Conservation (phyloP, 768 basidiomycete genomes). For the Lactifluus rugatus region DNA sequence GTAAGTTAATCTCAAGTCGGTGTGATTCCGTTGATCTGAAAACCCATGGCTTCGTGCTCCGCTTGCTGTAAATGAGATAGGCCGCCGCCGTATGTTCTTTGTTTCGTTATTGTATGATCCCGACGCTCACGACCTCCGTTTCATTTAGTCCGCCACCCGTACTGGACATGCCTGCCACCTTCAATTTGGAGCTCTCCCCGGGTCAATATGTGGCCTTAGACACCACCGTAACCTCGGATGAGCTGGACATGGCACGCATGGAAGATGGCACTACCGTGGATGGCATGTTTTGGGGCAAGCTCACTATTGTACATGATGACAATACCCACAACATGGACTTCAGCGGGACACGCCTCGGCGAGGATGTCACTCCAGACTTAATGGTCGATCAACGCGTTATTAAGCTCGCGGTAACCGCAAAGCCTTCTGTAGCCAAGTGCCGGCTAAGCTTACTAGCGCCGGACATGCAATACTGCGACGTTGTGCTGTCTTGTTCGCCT, state of each 20-base stretch:
- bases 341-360: constrained; percentile 58
- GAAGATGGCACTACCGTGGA: constrained; percentile 83
- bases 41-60: not conserved
- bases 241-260: constrained; percentile 86
- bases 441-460: constrained; percentile 67
- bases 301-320: constrained; percentile 69
- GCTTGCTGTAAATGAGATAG: constrained; percentile 22
- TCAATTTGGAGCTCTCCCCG: constrained; percentile 70
- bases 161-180: constrained; percentile 77
- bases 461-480: constrained; percentile 68
- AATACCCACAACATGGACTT: constrained; percentile 78
- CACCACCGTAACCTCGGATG: constrained; percentile 64
- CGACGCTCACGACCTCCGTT: not conserved
- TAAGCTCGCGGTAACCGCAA: constrained; percentile 66
- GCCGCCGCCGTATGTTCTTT: constrained; percentile 39
- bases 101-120: not conserved
- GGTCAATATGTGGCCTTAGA: constrained; percentile 76
- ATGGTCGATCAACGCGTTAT: constrained; percentile 71
- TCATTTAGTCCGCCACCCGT: constrained; percentile 52
- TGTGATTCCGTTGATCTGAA: not conserved
- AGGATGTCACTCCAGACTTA: constrained; percentile 57
- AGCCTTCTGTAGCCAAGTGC: constrained; percentile 68
- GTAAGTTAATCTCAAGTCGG: constrained; percentile 37
- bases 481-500: constrained; percentile 58
- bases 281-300: constrained; percentile 81